Evolutionary conservation across 2,329 filamentous ascomycete genomes (phyloP), one percentile per base, ranked within the genome.

Genomic region (Aschersonia sp.): DNA sequence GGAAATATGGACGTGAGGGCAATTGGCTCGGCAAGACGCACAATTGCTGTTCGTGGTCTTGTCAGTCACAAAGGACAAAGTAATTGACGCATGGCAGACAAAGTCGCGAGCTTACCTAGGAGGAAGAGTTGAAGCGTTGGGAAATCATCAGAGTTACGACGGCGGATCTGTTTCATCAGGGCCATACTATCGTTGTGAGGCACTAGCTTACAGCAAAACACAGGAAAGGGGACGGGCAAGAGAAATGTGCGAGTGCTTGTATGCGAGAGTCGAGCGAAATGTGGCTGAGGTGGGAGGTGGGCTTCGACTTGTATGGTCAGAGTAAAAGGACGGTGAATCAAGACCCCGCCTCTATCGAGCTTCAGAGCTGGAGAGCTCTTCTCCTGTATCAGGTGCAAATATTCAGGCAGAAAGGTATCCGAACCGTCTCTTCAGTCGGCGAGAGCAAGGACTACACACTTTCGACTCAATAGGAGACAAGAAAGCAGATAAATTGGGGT

Each of bases 1-100:
- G 89, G 89, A 58, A 90, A 94, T 64, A 95, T 92, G 59, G 86
- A 92, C 1, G 88, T 95, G 53, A 96, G 76, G 46, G 89, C 88
- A 57, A 96, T 90, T 29, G 89, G 89, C 65, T 96, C 89, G 47
- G 88, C 86, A 55, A 96, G 79, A 53, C 89, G 87, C 60, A 94
- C 89, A 71, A 95, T 87, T 63, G 87, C 88, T 94, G 49, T 40
- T 40, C 1, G 32, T 5, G 32, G 14, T 6, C 9, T 12, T 29
- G 35, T 39, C 35, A 39, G 35, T 39, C 9, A 39, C 8, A 4
- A 39, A 12, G 12, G 8, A 39, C 35, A 39, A 39, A 39, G 9
- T 4, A 8, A 39, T 39, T 22, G 22, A 22, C 22, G 22, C 22
- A 22, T 22, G 22, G 35, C 12, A 37, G 48, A 42, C 12, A 48